Evolutionary conservation across 1,284 basidiomycete genomes (phyloP).

Genomic region (Ustilago crameri): DNA sequence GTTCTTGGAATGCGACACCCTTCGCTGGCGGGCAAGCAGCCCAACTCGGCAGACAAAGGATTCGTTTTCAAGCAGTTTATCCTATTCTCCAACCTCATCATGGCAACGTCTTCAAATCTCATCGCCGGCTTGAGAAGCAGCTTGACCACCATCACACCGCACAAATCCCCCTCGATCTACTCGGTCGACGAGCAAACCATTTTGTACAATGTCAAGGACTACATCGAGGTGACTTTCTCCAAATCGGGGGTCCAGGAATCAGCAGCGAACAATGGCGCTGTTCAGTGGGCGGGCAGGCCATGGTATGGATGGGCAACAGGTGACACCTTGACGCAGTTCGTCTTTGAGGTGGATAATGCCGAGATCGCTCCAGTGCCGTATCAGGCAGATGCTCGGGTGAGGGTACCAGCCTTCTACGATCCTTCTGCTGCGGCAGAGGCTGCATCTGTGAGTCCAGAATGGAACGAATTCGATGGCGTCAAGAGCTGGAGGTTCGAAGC

Average conservation of each 20-base stretch:
- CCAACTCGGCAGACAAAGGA: constrained; percentile 27
- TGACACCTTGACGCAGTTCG: constrained; percentile 39
- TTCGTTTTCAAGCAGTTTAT: constrained; percentile 48
- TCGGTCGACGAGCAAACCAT: constrained; percentile 17
- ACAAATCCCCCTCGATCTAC: constrained; percentile 38
- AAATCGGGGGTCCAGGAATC: constrained; percentile 21
- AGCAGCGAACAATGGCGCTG: constrained; percentile 22
- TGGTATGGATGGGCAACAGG: constrained; percentile 48
- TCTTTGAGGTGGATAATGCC: constrained; percentile 24
- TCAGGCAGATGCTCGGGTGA: constrained; percentile 23
- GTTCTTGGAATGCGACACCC: constrained; percentile 44
- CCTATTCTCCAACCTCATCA: constrained; percentile 34
- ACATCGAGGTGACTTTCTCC: constrained; percentile 32
- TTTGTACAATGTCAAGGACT: constrained; percentile 44
- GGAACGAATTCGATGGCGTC: constrained; percentile 37
- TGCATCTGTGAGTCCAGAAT: constrained; percentile 21
- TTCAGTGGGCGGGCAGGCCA: constrained; percentile 34
- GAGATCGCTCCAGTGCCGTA: constrained; percentile 37
- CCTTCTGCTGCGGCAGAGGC: constrained; percentile 16
- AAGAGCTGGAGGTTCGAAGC: constrained; percentile 42
- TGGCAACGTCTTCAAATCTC: constrained; percentile 31
- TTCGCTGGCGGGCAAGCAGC: constrained; percentile 22
- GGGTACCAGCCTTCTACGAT: constrained; percentile 33
- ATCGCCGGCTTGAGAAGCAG: constrained; percentile 41
- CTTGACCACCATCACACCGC: constrained; percentile 26